Conservation (phyloP, 2,329 filamentous ascomycete genomes). For the Ascomycota sp. region DNA sequence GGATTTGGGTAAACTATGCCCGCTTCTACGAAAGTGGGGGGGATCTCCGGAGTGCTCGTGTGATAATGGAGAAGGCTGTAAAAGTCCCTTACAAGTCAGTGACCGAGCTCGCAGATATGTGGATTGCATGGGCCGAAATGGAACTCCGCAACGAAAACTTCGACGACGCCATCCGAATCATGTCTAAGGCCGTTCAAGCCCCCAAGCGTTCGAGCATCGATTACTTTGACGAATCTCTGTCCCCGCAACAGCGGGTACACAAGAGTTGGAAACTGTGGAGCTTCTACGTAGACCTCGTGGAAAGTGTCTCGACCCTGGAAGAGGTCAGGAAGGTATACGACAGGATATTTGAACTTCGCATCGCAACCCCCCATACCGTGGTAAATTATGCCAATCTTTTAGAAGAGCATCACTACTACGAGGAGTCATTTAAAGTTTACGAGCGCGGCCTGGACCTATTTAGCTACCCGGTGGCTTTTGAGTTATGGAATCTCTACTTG, state of each 20-base stretch:
- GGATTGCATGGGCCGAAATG: constrained; percentile 98
- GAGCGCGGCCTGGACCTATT: constrained; percentile 95
- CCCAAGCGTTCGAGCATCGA: constrained; percentile 96
- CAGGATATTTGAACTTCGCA: constrained; percentile 91
- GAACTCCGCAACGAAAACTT: constrained; percentile 92
- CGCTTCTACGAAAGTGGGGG: constrained; percentile 87
- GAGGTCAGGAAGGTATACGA: constrained; percentile 93
- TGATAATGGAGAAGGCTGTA: constrained; percentile 94
- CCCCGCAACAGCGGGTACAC: constrained; percentile 88
- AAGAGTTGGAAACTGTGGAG: constrained; percentile 99
- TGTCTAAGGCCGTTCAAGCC: constrained; percentile 94
- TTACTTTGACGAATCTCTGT: constrained; percentile 89
- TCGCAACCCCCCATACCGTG: constrained; percentile 92
- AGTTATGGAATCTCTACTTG: constrained; percentile 95
- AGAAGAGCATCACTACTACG: constrained; percentile 86
- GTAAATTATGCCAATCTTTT: constrained; percentile 95
- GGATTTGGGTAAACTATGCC: constrained; percentile 90
- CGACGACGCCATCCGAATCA: constrained; percentile 80
- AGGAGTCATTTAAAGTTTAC: constrained; percentile 95
- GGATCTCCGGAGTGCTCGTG: constrained; percentile 63
- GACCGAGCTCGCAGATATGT: constrained; percentile 91
- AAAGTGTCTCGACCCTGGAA: constrained; percentile 77
- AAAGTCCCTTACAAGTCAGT: constrained; percentile 97
- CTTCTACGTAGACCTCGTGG: constrained; percentile 95
- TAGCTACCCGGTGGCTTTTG: constrained; percentile 92